A percentile compares a stretch with the other conserved stretches of the same genome.
These are phyloP conservation scores for Stevia rebaudiana DNA, from an alignment of 140 eudicot species.

Conservation along the genomic window DNA sequence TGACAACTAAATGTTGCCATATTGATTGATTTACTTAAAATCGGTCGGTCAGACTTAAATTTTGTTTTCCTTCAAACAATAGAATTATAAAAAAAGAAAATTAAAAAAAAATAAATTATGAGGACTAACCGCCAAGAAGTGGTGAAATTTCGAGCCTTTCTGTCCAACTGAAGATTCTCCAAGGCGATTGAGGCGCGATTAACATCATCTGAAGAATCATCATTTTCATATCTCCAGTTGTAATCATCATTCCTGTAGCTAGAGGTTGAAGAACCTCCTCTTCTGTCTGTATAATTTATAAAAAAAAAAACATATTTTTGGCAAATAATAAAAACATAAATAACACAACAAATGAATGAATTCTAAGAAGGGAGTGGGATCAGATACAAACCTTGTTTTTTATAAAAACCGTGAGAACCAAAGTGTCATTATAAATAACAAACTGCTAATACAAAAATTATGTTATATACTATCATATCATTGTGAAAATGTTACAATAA, in stretches of 20 bases:
- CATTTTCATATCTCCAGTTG: constrained; percentile 86
- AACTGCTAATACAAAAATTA: too few species aligned
- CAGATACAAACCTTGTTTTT: too few species aligned
- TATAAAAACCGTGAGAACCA: too few species aligned
- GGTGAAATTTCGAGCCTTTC: constrained; percentile 77
- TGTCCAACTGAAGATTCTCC: constrained; percentile 86
- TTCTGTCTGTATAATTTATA: constrained; percentile 43
- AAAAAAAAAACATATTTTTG: neutral
- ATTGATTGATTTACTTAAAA: neutral
- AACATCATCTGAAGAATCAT: constrained; percentile 64
- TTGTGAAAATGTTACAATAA: too few species aligned
- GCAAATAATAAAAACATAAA: neutral
- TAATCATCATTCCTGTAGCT: constrained; percentile 78
- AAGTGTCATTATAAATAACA: too few species aligned
- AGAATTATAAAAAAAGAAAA: neutral
- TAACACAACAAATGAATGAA: neutral
- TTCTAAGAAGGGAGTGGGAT: too few species aligned
- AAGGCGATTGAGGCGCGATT: constrained; percentile 65
- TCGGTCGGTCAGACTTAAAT: neutral
- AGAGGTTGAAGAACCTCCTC: constrained; percentile 74
- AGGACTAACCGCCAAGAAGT: constrained; percentile 80
- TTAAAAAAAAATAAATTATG: constrained; percentile 14
- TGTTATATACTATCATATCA: too few species aligned
- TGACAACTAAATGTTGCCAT: neutral
- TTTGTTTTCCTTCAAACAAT: neutral